Base-by-base conservation (phyloP, 1,139 yeast species). In the Scheffersomyces quercinus region DNA sequence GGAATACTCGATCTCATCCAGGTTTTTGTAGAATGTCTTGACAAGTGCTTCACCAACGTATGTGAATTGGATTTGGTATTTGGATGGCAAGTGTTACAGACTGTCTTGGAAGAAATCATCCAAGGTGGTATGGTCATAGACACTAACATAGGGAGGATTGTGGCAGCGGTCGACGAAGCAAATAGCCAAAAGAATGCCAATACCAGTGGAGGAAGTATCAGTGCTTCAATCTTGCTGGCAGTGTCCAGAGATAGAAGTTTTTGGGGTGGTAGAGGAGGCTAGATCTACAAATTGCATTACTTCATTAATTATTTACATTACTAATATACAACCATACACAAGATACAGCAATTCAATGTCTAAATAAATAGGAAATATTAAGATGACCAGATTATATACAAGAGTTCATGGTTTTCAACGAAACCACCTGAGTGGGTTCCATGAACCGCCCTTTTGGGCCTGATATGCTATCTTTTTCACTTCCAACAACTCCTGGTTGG, bases 81-180 rank as follows among this genome's bases (percentile, higher is more conserved):
- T 65, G 97, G 97, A 24, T 93, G 98, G 97, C 97, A 93, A 64
- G 95, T 90, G 11, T 70, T 93, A 36, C 96, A 93, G 59, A 86
- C 96, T 2, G 97, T 93, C 4, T 67, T 93, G 43, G 93, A 86
- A 59, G 98, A 95, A 57, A 87, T 93, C 35, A 86, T 93, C 1
- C 99, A 93, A 61, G 99, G 98, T 28, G 99, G 99, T 0, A 85
- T 95, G 95, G 99, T 93, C n/a, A 88, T 95, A 33, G 99, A 93
- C 62, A 91, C 99, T 1, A 89, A 85, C 55, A 88, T 90, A 26
- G 64, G 71, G 34, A 80, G 88, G 50, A 90, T 93, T 33, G 97
- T 91, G n/a, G 74, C 74, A n/a, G 90, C 95, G 0, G 85, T 85
- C 9, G 85, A 80, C 57, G 81, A 75, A 34, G 83, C 83, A 36